Conservation (phyloP, 495 filamentous ascomycete species). For the Viridothelium virens region DNA sequence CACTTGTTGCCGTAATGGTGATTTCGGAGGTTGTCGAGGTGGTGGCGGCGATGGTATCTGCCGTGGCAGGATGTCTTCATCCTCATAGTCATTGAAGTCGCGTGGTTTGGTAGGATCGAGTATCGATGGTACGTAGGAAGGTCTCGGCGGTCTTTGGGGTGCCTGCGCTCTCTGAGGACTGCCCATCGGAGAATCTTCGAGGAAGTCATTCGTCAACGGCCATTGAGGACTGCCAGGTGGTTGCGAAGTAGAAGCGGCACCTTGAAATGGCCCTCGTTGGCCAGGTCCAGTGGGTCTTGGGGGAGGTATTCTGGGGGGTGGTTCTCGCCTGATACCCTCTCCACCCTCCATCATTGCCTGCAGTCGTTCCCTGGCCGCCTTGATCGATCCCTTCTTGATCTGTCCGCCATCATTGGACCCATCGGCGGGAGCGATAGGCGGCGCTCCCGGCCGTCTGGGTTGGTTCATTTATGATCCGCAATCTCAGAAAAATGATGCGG, state of each 20-base stretch:
- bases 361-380: not conserved
- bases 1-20: not conserved
- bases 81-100: not conserved
- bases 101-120: constrained; percentile 5
- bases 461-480: constrained; percentile 8
- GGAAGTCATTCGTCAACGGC: not conserved
- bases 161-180: not conserved
- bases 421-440: not conserved
- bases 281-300: not conserved
- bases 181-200: not conserved
- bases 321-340: constrained; percentile 6
- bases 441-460: constrained; percentile 7
- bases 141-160: constrained; percentile 5
- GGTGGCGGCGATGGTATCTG: not conserved
- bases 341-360: constrained; percentile 3
- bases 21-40: not conserved
- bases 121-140: constrained; percentile 10
- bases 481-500: not conserved
- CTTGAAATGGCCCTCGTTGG: constrained; percentile 4
- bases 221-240: constrained; percentile 3
- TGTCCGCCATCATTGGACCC: not conserved
- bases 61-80: not conserved
- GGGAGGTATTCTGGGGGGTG: not conserved
- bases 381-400: constrained; percentile 4
- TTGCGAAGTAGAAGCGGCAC: constrained; percentile 2